Evolutionary conservation across 345 rosid genomes (phyloP).

Genomic region (Linum lewisii): DNA sequence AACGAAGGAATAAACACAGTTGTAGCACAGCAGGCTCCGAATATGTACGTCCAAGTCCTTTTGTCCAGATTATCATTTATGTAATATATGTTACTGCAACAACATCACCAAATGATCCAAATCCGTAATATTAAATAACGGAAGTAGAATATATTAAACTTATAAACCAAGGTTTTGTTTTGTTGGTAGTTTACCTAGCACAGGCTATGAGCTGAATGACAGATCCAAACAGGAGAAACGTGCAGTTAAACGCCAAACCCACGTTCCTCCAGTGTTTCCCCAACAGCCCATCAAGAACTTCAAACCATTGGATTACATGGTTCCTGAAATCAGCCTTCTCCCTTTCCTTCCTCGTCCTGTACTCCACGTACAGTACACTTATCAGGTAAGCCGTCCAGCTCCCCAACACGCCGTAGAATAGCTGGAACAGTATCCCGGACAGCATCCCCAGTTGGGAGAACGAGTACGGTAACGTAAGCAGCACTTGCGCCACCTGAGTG

Average conservation of each 20-base stretch:
- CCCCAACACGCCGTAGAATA: slow-evolving; percentile 81
- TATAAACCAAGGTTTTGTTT: no score
- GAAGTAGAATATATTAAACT: neutral
- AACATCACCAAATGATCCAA: neutral
- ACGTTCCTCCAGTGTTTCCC: slow-evolving; percentile 99
- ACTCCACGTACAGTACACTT: slow-evolving; percentile 86
- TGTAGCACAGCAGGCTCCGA: slow-evolving; percentile 98
- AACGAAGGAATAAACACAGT: slow-evolving; percentile 97
- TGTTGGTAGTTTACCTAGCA: slow-evolving; percentile 54
- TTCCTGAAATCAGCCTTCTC: slow-evolving; percentile 95
- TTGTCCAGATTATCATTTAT: slow-evolving; percentile 97
- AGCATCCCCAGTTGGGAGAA: slow-evolving; percentile 98
- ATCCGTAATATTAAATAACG: no score
- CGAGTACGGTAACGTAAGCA: slow-evolving; percentile 93
- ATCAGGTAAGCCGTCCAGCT: slow-evolving; percentile 99
- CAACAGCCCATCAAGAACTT: slow-evolving; percentile 96
- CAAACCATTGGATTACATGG: slow-evolving; percentile 99
- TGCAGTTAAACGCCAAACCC: slow-evolving; percentile 96
- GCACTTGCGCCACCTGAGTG: slow-evolving; percentile 97
- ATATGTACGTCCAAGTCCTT: slow-evolving; percentile 99
- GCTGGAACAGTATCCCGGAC: slow-evolving; percentile 89
- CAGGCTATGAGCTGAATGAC: slow-evolving; percentile 99
- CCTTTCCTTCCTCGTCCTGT: slow-evolving; percentile 91
- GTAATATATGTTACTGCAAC: slow-evolving; percentile 92
- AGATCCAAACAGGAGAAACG: slow-evolving; percentile 99